These are phyloP conservation scores for Fraxinus platypoda DNA, from an alignment of 305 asterid genomes.

Conservation along the genomic window DNA sequence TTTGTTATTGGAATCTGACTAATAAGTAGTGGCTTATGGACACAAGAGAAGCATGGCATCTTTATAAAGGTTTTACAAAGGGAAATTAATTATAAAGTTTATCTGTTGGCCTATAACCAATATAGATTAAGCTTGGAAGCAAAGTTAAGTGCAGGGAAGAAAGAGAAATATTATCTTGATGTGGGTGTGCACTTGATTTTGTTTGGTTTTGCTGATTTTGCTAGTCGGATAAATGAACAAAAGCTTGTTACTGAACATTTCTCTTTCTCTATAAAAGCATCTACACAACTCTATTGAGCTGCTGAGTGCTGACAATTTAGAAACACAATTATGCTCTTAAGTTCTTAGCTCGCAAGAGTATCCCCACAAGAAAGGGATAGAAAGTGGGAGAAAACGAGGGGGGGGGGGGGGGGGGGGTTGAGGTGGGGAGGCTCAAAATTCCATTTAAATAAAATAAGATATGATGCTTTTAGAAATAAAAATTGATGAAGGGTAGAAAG, in stretches of 20 bases:
- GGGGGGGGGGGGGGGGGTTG: not conserved
- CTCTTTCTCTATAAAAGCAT: not conserved
- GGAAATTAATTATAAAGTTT: conserved; percentile 1
- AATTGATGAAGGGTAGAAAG: not conserved
- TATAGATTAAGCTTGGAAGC: not conserved
- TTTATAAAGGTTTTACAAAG: not conserved
- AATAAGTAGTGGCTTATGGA: not conserved
- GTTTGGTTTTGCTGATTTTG: not conserved
- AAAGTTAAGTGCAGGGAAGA: not conserved
- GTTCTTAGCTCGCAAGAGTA: not conserved
- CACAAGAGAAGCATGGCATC: not conserved
- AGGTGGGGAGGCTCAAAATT: not conserved
- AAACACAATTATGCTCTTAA: not conserved
- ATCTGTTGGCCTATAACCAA: not conserved
- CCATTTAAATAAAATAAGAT: not conserved
- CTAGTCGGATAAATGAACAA: not conserved
- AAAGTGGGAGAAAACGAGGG: not conserved
- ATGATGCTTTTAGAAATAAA: conserved; percentile 12
- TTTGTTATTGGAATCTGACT: not conserved
- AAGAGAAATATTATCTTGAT: not conserved
- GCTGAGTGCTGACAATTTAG: not conserved
- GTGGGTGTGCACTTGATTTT: not conserved
- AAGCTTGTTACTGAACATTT: not conserved
- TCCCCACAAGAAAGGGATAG: not conserved
- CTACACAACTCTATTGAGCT: not conserved